Base-by-base conservation (phyloP, 208 protist species). In the Novymonas esmeraldas region DNA sequence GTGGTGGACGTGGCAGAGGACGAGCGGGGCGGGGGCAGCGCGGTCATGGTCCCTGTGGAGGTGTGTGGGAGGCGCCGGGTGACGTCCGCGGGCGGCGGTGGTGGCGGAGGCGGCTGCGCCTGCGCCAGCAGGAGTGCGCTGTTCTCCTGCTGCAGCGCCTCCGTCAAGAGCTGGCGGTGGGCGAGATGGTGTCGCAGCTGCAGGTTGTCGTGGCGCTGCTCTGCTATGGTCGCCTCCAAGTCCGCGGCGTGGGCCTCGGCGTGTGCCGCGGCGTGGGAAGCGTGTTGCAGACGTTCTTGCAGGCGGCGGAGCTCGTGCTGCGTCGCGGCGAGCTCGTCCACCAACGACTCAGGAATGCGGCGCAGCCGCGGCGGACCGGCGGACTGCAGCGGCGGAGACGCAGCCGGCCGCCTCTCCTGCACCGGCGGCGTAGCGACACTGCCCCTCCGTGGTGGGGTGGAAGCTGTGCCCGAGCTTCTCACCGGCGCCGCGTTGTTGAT, bases 141-240 rank as follows among this genome's bases (percentile, higher is more conserved):
- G 36, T 71, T 64, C 10, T 76, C 62, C 2, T 41, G 6, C n/a
- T 62, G 18, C 6, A 76, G 49, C 0, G 57, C 70, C 16, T 76
- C 70, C 0, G 55, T 39, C 16, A 64, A 31, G 26, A 67, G 62
- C 62, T 70, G 62, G 7, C 48, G 52, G 18, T 54, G 22, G 0
- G 70, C 70, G 1, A 76, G 46, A 39, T 64, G 46, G 14, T 69
- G 59, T 4, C 61, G 70, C 39, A 67, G 38, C 2, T 2, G 52
- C 14, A 64, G 39, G 20, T 45, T 59, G 46, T 69, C 61, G 20
- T 18, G 58, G 7, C 67, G 48, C 44, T 65, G 61, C 5, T 22
- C 54, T 16, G 55, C 55, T 18, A 48, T n/a, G 20, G 63, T 39
- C 2, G 34, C 18, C 41, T 69, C 55, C 2, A 64, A 56, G 14